Evolutionary conservation across 164 flowering plant species (phyloP).

Genomic region (Taxillus chinensis): DNA sequence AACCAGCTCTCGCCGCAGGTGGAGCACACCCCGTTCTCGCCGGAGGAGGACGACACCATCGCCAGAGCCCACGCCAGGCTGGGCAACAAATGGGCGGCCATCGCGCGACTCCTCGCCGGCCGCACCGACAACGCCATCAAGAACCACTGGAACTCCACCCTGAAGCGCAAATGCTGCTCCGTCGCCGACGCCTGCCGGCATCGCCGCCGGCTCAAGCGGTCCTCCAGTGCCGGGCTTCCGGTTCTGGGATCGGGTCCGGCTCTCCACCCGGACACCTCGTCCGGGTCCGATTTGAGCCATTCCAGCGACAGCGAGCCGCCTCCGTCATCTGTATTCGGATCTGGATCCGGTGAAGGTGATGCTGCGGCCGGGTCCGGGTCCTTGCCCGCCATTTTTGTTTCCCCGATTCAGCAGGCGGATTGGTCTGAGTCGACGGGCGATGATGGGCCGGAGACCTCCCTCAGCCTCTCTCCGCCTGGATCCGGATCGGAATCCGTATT

Average conservation of each 20-base stretch:
- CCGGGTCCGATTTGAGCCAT: constrained; percentile 68
- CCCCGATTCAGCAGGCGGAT: background rate
- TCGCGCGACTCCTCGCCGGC: constrained; percentile 64
- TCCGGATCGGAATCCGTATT: constrained; percentile 8
- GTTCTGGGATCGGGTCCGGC: constrained; percentile 18
- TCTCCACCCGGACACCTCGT: constrained; percentile 44
- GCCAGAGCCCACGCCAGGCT: constrained; percentile 60
- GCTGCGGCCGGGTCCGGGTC: background rate
- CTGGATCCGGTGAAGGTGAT: no score
- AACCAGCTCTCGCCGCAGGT: constrained; percentile 89
- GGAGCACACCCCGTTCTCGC: constrained; percentile 59
- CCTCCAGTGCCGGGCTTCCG: constrained; percentile 33
- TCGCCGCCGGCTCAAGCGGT: constrained; percentile 36
- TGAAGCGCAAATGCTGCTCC: constrained; percentile 48
- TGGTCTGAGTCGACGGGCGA: constrained; percentile 10
- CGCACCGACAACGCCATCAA: constrained; percentile 88
- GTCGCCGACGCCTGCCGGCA: constrained; percentile 10
- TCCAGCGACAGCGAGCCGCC: constrained; percentile 29
- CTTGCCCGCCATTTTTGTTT: background rate
- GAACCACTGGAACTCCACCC: constrained; percentile 87
- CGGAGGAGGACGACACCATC: constrained; percentile 75
- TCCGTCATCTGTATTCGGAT: no score
- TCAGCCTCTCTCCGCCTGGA: constrained; percentile 42
- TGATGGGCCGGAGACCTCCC: constrained; percentile 31
- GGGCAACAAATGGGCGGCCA: constrained; percentile 93